phyloP scores from a whole-genome alignment of 2,329 filamentous ascomycete species.

The Aspergillus novoparasiticus region DNA sequence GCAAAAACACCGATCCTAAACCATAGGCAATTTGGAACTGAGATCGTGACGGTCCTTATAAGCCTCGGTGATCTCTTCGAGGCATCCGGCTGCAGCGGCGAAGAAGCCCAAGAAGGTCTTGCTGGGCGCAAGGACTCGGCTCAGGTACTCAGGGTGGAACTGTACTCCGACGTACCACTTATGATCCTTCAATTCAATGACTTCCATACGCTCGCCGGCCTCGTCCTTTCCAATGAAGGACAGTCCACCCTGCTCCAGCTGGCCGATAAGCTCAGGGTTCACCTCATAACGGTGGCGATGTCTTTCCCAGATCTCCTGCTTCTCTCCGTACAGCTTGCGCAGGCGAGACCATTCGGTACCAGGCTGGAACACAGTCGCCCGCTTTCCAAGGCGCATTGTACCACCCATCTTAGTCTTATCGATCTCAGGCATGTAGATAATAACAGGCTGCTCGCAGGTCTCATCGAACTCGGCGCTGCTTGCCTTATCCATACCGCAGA shows the following conservation, averaged over 20 bases:
- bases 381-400: conserved; percentile 82
- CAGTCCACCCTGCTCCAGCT: conserved; percentile 69
- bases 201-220: conserved; percentile 77
- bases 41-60: conserved; percentile 26
- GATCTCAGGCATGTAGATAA: conserved; percentile 93
- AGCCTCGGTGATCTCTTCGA: conserved; percentile 48
- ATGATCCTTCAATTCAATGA: conserved; percentile 79
- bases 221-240: conserved; percentile 79
- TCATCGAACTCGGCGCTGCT: conserved; percentile 60
- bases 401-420: conserved; percentile 76
- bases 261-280: conserved; percentile 75
- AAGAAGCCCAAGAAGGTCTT: conserved; percentile 83
- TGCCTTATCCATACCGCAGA: conserved; percentile 65
- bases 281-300: conserved; percentile 92
- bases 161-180: conserved; percentile 85
- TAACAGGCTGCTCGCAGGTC: conserved; percentile 65
- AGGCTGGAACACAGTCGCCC: conserved; percentile 73
- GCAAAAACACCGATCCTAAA: conserved; percentile 5
- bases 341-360: conserved; percentile 78
- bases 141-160: conserved; percentile 85
- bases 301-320: conserved; percentile 64
- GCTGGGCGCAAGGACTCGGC: conserved; percentile 71
- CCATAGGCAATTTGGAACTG: conserved; percentile 15
- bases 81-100: conserved; percentile 71
- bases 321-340: conserved; percentile 70